Base-by-base conservation (phyloP, 192 early-diverging fungal genomes). In the Coemansia sp. region DNA sequence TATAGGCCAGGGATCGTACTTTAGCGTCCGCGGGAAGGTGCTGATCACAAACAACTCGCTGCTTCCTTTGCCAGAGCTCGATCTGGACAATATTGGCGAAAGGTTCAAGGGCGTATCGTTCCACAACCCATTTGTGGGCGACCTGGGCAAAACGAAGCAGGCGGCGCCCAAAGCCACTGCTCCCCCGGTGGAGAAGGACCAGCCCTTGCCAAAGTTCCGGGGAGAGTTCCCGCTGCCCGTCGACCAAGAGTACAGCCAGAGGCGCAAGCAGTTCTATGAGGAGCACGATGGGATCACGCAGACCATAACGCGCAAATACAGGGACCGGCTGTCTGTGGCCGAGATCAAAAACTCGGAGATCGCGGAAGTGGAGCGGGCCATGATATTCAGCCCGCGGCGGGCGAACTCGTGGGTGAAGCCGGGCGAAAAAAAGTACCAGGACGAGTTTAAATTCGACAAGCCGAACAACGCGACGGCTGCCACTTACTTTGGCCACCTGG, bases 61-160 rank as follows among this genome's bases (percentile, higher is more conserved):
- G 34, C 34, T n/a, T 3, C 34, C 34, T 36, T 36, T 36, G 17
- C 46, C 33, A 36, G 16, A 11, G 28, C 17, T 51, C 11, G 47
- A 60, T 21, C 9, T 60, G 20, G 37, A 45, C 7, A 41, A 17
- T 10, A 38, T 51, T 5, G 8, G n/a, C 17, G 12, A 14, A 38
- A 27, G 10, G 25, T 21, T 10, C 23, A 0, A 41, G 2, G 37
- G 31, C 43, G 25, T 42, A 3, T 7, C 10, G 1, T 23, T 72
- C 17, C 69, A 72, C 54, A 72, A 72, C 20, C 69, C 69, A 3
- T 32, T 72, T 11, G 14, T 56, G 13, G 36, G 33, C 9, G 18
- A 47, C 22, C 54, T 53, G 40, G 3, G 4, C 1, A n/a, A 30
- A 3, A 37, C 32, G 9, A 45, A 34, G 3, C 10, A 30, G 6